phyloP scores from a whole-genome alignment of 2,329 filamentous ascomycete genomes.

The Beauveria rudraprayagi region DNA sequence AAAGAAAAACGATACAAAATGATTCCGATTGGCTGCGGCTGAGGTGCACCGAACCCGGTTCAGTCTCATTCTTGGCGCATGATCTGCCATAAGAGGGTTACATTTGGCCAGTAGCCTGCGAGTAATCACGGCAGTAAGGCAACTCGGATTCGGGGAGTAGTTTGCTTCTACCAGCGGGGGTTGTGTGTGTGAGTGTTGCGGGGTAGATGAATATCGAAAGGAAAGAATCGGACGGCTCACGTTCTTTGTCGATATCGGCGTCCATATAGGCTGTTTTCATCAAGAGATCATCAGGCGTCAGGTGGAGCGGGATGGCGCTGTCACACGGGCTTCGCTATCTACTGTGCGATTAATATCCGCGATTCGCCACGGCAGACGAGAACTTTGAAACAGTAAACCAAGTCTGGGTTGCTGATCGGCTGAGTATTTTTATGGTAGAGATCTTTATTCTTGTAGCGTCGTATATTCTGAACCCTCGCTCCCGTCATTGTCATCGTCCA shows the following conservation, averaged over 20 bases:
- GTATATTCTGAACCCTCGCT: too few relatives aligned
- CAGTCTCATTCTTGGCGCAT: neutral
- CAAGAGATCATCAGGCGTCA: too few relatives aligned
- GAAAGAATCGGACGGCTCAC: neutral
- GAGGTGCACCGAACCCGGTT: neutral
- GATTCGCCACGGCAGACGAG: neutral
- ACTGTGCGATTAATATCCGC: neutral
- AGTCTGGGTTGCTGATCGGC: too few relatives aligned
- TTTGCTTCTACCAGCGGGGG: neutral
- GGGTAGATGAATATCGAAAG: neutral
- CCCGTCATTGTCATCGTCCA: neutral
- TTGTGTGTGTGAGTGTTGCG: neutral
- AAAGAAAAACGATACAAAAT: too few relatives aligned
- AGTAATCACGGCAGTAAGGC: neutral
- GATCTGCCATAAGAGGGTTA: slow-evolving; percentile 5
- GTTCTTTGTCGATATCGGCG: neutral
- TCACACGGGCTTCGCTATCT: neutral
- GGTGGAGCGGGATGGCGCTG: neutral
- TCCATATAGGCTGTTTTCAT: too few relatives aligned
- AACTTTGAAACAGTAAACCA: too few relatives aligned
- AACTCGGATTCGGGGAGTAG: neutral
- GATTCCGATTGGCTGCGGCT: neutral
- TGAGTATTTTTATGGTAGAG: too few relatives aligned
- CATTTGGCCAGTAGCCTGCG: neutral
- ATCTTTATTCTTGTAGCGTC: too few relatives aligned